Conservation (phyloP, 2,329 filamentous ascomycete species). For the Septoria petroselini region DNA sequence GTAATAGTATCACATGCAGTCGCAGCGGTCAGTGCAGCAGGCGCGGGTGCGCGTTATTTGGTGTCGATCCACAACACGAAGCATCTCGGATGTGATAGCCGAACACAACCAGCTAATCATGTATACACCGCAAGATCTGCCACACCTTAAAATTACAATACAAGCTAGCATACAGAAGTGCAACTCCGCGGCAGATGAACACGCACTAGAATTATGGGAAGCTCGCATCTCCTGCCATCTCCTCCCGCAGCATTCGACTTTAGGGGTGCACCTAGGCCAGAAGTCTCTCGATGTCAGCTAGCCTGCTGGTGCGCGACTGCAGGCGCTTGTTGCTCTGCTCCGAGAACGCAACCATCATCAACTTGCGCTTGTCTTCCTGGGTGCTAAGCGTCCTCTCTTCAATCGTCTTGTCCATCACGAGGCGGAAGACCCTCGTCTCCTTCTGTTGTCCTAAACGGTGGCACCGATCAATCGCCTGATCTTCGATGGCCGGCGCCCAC, state of each 20-base stretch:
- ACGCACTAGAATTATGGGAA: too few species aligned
- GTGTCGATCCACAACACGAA: too few species aligned
- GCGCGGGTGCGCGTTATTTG: too few species aligned
- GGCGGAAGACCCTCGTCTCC: slow-evolving; percentile 72
- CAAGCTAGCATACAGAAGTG: too few species aligned
- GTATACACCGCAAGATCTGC: too few species aligned
- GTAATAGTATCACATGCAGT: too few species aligned
- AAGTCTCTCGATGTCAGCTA: slow-evolving; percentile 46
- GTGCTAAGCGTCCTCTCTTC: slow-evolving; percentile 78
- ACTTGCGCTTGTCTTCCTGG: slow-evolving; percentile 72
- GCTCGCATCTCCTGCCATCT: too few species aligned
- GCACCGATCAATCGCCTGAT: slow-evolving; percentile 85
- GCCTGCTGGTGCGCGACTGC: slow-evolving; percentile 52
- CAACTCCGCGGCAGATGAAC: too few species aligned
- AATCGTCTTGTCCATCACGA: slow-evolving; percentile 76
- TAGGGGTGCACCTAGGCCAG: slow-evolving; percentile 27
- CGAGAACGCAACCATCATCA: slow-evolving; percentile 75
- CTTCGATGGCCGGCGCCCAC: slow-evolving; percentile 86
- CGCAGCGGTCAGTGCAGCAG: too few species aligned
- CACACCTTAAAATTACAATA: too few species aligned
- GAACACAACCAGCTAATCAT: background rate
- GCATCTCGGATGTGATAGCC: too few species aligned
- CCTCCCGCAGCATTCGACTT: too few species aligned
- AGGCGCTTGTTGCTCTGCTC: slow-evolving; percentile 59
- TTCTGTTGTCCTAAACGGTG: slow-evolving; percentile 80